These are phyloP conservation scores for Penicillium herquei DNA, from an alignment of 495 filamentous ascomycete genomes.

Conservation along the genomic window DNA sequence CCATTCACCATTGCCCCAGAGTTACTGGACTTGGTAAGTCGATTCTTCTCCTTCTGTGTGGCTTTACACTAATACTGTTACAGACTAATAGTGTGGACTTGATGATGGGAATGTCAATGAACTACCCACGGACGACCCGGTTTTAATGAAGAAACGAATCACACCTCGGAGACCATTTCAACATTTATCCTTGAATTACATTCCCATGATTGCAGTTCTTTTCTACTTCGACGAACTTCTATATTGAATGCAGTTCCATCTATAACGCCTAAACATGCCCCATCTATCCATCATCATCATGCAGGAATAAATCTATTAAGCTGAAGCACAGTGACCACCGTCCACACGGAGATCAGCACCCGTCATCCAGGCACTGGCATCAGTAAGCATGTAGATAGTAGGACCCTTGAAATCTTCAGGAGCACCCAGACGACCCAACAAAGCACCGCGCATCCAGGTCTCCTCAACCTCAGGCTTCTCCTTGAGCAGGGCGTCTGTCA, in stretches of 20 bases:
- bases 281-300: slow-evolving; percentile 14
- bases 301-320: slow-evolving; percentile 5
- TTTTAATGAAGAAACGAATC: not conserved
- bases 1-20: slow-evolving; percentile 2
- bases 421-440: slow-evolving; percentile 39
- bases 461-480: slow-evolving; percentile 60
- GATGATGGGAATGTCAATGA: slow-evolving; percentile 14
- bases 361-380: slow-evolving; percentile 43
- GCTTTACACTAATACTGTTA: not conserved
- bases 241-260: not conserved
- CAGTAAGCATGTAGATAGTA: slow-evolving; percentile 42
- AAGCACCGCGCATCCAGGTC: slow-evolving; percentile 33
- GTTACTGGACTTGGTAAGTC: slow-evolving; percentile 8
- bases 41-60: not conserved
- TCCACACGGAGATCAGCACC: slow-evolving; percentile 39
- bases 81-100: slow-evolving; percentile 13
- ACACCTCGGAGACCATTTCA: not conserved
- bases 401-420: slow-evolving; percentile 44
- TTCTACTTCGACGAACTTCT: not conserved
- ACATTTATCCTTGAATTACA: too few species aligned
- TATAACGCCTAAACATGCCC: slow-evolving; percentile 18
- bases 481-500: slow-evolving; percentile 34
- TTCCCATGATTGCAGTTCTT: not conserved
- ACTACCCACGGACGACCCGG: slow-evolving; percentile 6
- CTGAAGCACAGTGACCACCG: slow-evolving; percentile 41